Conservation (phyloP, 2,329 filamentous ascomycete genomes). For the Aspergillus fijiensis region DNA sequence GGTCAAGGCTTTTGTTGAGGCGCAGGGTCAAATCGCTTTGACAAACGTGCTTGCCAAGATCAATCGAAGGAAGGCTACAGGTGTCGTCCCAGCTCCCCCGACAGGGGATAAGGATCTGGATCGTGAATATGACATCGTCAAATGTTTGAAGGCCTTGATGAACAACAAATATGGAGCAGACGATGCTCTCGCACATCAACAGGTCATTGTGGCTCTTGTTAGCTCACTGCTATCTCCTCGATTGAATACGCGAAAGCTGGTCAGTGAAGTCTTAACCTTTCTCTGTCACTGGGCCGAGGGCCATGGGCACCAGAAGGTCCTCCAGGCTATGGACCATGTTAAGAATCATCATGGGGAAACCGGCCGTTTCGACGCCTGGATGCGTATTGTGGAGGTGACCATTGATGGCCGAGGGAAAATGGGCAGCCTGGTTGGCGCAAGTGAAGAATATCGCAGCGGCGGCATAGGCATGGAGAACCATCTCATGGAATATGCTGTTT, state of each 20-base stretch:
- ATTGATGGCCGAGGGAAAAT: slow-evolving; percentile 97
- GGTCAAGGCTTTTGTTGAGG: slow-evolving; percentile 96
- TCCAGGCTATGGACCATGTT: slow-evolving; percentile 88
- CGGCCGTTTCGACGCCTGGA: slow-evolving; percentile 96
- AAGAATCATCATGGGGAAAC: slow-evolving; percentile 87
- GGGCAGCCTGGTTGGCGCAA: slow-evolving; percentile 94
- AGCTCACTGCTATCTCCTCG: slow-evolving; percentile 85
- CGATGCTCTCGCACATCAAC: slow-evolving; percentile 85
- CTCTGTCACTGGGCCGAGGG: slow-evolving; percentile 91
- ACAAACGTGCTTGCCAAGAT: slow-evolving; percentile 92
- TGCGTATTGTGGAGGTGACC: slow-evolving; percentile 96
- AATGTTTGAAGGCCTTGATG: slow-evolving; percentile 95
- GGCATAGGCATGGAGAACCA: slow-evolving; percentile 98
- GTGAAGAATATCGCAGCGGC: slow-evolving; percentile 91
- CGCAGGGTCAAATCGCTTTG: slow-evolving; percentile 92
- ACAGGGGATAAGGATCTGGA: slow-evolving; percentile 77
- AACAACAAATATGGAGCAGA: slow-evolving; percentile 99
- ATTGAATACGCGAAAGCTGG: slow-evolving; percentile 86
- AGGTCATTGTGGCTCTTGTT: slow-evolving; percentile 83
- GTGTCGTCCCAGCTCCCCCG: slow-evolving; percentile 63
- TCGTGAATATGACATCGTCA: slow-evolving; percentile 93
- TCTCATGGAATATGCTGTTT: slow-evolving; percentile 97
- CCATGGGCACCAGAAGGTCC: slow-evolving; percentile 86
- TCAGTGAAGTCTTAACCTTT: slow-evolving; percentile 95
- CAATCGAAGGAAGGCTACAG: slow-evolving; percentile 78